These are phyloP conservation scores for Alternaria dauci DNA, from an alignment of 2,329 filamentous ascomycete genomes.

Conservation along the genomic window DNA sequence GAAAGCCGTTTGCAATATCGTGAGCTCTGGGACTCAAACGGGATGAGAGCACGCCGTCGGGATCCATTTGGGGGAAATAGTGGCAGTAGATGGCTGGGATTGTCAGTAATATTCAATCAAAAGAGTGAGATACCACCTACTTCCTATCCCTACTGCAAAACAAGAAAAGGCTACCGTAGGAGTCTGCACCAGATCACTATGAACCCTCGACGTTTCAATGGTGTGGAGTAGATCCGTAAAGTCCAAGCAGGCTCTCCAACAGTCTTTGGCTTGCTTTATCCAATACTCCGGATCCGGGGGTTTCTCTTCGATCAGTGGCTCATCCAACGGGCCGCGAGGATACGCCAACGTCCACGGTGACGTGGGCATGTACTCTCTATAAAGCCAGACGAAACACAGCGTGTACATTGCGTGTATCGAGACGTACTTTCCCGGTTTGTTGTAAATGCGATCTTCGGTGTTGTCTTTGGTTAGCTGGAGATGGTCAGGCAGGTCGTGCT, in stretches of 20 bases:
- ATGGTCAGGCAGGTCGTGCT: constrained; percentile 62
- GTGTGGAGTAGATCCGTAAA: constrained; percentile 71
- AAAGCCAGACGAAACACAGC: constrained; percentile 72
- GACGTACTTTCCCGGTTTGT: constrained; percentile 70
- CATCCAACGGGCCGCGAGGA: constrained; percentile 67
- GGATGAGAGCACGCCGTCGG: constrained; percentile 59
- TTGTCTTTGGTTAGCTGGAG: constrained; percentile 68
- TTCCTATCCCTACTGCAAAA: constrained; percentile 71
- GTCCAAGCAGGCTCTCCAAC: constrained; percentile 69
- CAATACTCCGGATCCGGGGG: constrained; percentile 60
- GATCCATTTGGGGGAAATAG: constrained; percentile 75
- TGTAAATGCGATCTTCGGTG: constrained; percentile 71
- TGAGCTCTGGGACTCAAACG: constrained; percentile 25
- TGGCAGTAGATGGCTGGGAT: constrained; percentile 66
- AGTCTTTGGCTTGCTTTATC: constrained; percentile 67
- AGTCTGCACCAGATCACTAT: constrained; percentile 70
- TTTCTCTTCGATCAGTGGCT: constrained; percentile 44
- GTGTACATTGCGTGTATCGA: constrained; percentile 72
- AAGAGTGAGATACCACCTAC: constrained; percentile 31
- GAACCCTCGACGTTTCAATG: constrained; percentile 50
- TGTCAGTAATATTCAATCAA: constrained; percentile 3
- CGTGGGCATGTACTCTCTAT: constrained; percentile 74
- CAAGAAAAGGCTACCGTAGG: constrained; percentile 72
- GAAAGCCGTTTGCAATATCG: constrained; percentile 26
- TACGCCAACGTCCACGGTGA: constrained; percentile 63